Evolutionary conservation across 139 green algal species (phyloP).

Genomic region (Volvox africanus): DNA sequence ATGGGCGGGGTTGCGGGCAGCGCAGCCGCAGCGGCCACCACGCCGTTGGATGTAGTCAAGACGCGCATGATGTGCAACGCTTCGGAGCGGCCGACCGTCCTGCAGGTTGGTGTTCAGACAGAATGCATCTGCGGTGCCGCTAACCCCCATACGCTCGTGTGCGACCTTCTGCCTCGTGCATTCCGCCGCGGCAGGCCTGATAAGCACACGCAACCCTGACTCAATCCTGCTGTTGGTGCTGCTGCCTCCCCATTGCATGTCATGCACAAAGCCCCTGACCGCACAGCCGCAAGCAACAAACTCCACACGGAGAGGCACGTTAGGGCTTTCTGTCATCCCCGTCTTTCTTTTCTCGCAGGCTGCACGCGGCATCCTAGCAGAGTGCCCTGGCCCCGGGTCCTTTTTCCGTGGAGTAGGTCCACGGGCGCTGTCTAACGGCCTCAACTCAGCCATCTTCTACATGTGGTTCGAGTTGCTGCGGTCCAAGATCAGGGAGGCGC

Average conservation of each 20-base stretch:
- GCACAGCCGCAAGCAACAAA: too few relatives aligned
- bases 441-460: conserved; percentile 95
- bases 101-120: neutral
- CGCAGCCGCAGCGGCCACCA: conserved; percentile 90
- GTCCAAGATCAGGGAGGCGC: neutral
- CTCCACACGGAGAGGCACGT: too few relatives aligned
- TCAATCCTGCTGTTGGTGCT: too few relatives aligned
- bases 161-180: too few relatives aligned
- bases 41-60: conserved; percentile 96
- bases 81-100: conserved; percentile 73
- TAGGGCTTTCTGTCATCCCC: neutral
- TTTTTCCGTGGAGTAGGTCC: conserved; percentile 86
- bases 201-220: too few relatives aligned
- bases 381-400: conserved; percentile 54
- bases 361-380: conserved; percentile 57
- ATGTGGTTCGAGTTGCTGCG: conserved; percentile 86
- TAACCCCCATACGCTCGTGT: too few relatives aligned
- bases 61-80: conserved; percentile 94
- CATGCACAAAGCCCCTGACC: too few relatives aligned
- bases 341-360: conserved; percentile 25
- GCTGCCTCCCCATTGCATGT: too few relatives aligned
- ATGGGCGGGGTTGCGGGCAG: conserved; percentile 85
- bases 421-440: conserved; percentile 84
- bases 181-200: too few relatives aligned
- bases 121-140: too few relatives aligned